Conservation (phyloP, 768 basidiomycete genomes). For the Zangia roseola region DNA sequence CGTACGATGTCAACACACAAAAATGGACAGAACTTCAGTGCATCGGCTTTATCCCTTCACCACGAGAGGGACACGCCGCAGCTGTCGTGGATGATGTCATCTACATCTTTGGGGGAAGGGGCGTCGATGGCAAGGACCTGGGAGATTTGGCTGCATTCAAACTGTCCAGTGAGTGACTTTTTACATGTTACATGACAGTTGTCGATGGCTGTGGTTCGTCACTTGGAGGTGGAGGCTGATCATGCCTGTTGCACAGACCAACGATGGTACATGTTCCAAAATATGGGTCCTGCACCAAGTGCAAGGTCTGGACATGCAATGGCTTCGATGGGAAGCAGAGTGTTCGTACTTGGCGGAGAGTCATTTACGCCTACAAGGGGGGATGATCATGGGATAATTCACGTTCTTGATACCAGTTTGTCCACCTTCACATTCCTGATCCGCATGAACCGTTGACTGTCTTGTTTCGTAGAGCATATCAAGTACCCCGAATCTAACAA, state of each 20-base stretch:
- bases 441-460: slow-evolving; percentile 3
- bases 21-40: slow-evolving; percentile 91
- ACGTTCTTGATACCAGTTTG: slow-evolving; percentile 93
- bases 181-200: background rate
- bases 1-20: slow-evolving; percentile 77
- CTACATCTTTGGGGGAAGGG: slow-evolving; percentile 95
- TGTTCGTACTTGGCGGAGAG: slow-evolving; percentile 95
- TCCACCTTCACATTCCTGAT: slow-evolving; percentile 17
- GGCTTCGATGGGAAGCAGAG: slow-evolving; percentile 85
- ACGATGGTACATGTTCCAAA: slow-evolving; percentile 99
- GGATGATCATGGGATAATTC: slow-evolving; percentile 81
- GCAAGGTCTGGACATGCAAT: slow-evolving; percentile 98
- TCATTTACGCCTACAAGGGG: slow-evolving; percentile 68
- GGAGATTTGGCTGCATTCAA: slow-evolving; percentile 96
- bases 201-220: background rate
- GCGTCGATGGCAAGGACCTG: slow-evolving; percentile 95
- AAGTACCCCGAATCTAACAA: slow-evolving; percentile 79
- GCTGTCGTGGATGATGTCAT: slow-evolving; percentile 96
- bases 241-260: slow-evolving; percentile 56
- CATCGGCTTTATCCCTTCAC: slow-evolving; percentile 96
- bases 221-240: slow-evolving; percentile 13
- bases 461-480: slow-evolving; percentile 66
- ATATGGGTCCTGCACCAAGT: slow-evolving; percentile 95
- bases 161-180: slow-evolving; percentile 75
- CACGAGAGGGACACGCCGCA: slow-evolving; percentile 95